Evolutionary conservation across 2,329 filamentous ascomycete species (phyloP), one percentile per base, ranked within the genome.

Genomic region (Microdochium paspali): DNA sequence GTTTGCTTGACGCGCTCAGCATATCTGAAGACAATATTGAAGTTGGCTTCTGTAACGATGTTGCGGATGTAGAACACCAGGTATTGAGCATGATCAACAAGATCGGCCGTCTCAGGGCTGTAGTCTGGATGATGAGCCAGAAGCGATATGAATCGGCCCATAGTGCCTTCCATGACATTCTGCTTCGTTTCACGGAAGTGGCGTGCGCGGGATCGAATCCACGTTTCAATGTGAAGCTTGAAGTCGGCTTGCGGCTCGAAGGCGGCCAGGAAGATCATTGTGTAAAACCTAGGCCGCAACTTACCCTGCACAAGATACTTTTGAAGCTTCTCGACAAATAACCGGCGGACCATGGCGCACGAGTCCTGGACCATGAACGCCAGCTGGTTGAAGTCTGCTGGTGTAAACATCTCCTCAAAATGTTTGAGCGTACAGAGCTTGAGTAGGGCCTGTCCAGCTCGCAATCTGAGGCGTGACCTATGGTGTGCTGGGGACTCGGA

Each of bases 71-170:
- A 98, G 67, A 91, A 96, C 39, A 96, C 65, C 49, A 98, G 82
- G 63, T 97, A 98, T 56, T 83, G 82, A 5, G 87, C 83, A 63
- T 95, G 90, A 60, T 95, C 88, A 42, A 82, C 73, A 44, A 96
- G 69, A 44, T 90, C 84, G 13, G 80, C 76, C 2, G 81, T 66
- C 5, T 79, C 76, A 2, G 74, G 63, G 51, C 78, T 81, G 55
- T 91, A 96, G 63, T 98, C 93, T 1, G 90, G 90, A 62, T 98
- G 93, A 62, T 97, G 91, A 4, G 91, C 90, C 40, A 98, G 76
- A 40, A 98, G 70, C 44, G 90, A 93, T 46, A 98, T 73, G 28
- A 97, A 76, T 9, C 93, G 82, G 24, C 87, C 82, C 61, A 97
- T 86, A 12, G 85, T 77, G 21, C 82, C 79, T 65, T 97, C 91